Conservation (phyloP, 2,329 filamentous ascomycete genomes). For the Hypomyces perniciosus region DNA sequence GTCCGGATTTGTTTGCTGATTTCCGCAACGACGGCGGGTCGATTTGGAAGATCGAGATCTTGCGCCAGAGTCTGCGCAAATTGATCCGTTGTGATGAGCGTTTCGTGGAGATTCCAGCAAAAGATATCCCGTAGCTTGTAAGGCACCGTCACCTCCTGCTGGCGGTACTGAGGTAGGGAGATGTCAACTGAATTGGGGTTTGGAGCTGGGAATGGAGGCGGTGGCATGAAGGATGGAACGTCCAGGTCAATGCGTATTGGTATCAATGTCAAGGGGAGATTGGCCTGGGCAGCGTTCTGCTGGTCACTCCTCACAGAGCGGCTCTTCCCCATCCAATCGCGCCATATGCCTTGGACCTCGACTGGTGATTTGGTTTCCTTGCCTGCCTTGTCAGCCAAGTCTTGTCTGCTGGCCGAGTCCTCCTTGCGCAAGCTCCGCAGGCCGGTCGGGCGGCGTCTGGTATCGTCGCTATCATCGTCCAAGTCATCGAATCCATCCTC, state of each 20-base stretch:
- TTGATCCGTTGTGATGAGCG: slow-evolving; percentile 86
- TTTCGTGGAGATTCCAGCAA: slow-evolving; percentile 95
- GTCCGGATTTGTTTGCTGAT: slow-evolving; percentile 93
- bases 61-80: slow-evolving; percentile 89
- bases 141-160: slow-evolving; percentile 71
- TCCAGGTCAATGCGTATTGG: slow-evolving; percentile 96
- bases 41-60: slow-evolving; percentile 83
- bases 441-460: slow-evolving; percentile 73
- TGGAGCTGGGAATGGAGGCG: slow-evolving; percentile 58
- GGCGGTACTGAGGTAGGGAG: slow-evolving; percentile 69
- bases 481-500: slow-evolving; percentile 89
- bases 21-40: slow-evolving; percentile 61
- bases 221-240: slow-evolving; percentile 68
- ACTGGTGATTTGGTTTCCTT: slow-evolving; percentile 77
- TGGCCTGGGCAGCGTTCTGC: slow-evolving; percentile 59
- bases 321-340: slow-evolving; percentile 88
- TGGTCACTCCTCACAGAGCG: slow-evolving; percentile 49
- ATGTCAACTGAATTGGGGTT: slow-evolving; percentile 61
- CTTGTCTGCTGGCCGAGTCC: slow-evolving; percentile 57
- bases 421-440: slow-evolving; percentile 76
- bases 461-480: slow-evolving; percentile 67
- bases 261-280: slow-evolving; percentile 81
- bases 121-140: slow-evolving; percentile 94
- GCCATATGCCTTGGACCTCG: slow-evolving; percentile 82
- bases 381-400: slow-evolving; percentile 69